Evolutionary conservation across 495 filamentous ascomycete species (phyloP), one percentile per base, ranked within the genome.

Genomic region (Darksidea phi): DNA sequence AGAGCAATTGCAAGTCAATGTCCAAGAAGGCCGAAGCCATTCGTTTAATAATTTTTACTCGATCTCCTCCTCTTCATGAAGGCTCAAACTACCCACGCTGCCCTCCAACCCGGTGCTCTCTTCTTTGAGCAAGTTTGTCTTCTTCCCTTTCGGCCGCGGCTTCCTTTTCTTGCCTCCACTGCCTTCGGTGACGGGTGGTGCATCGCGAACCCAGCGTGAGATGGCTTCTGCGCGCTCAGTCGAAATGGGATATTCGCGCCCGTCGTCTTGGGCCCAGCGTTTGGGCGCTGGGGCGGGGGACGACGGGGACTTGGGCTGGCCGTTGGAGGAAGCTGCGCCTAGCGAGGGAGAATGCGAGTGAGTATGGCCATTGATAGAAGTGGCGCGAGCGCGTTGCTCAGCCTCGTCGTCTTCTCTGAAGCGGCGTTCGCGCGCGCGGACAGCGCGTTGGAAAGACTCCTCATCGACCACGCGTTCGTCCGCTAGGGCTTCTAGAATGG

Each of bases 161-260:
- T 54, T 69, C 51, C 59, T 64, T 65, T 69, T 73, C 61, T 65
- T 71, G 63, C 59, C 68, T 43, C 62, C 63, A 11, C 61, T 52
- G 42, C 70, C 68, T 59, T 72, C 62, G 48, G 54, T 54, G 8
- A 51, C 57, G 20, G 70, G 34, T 52, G 84, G 84, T n/a, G 81
- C 85, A 57, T 87, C 85, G 25, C 74, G 76, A 47, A 91, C 80
- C 88, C 88, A 91, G 23, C 83, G 75, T 3, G 84, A 80, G 48
- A 91, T 78, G 34, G 80, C 81, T 42, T 81, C 77, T 0, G 88
- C 88, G 37, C 88, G 78, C 53, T 88, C 86, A 6, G 85, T 88
- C 4, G 79, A 76, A 63, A 88, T 83, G 0, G 84, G 82, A 69
- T 87, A 88, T 59, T 89, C 87, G 68, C 79, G 82, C 4, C 79